Evolutionary conservation across 805 yeast genomes (phyloP), one percentile per base, ranked within the genome.

Genomic region (Zygotorulaspora danielsina): DNA sequence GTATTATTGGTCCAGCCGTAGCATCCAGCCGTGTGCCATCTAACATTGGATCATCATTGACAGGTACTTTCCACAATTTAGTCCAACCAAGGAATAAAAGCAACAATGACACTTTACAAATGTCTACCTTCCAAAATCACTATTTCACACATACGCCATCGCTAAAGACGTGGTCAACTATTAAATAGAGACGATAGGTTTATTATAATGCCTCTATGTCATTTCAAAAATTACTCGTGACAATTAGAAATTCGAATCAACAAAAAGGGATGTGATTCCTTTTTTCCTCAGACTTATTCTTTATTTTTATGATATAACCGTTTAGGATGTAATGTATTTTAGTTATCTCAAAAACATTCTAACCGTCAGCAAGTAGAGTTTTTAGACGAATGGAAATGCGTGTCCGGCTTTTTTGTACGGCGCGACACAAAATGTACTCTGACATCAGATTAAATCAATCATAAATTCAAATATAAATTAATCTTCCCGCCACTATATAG

Each of bases 1-100:
- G 90, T 64, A 80, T 93, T 59, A 82, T 80, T 49, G 97, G 93
- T 32, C 98, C 99, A 50, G 96, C 96, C 24, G 82, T 76, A 49
- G 97, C 90, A 19, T 77, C 86, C 33, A 67, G 75, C 39, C 68
- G 73, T 39, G 71, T 79, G 49, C 48, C 54, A 13, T 50, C 59
- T 21, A 53, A 57, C 35, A 47, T 70, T 34, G 64, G 63, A 35
- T 22, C 44, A 6, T 25, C 45, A 9, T 36, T 57, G 29, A 64
- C 71, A 16, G 72, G 73, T 54, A 63, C 66, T 18, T 66, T 71
- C 53, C 57, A 69, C 24, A 96, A 96, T 62, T 65, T 90, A 48
- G 75, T 90, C 73, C 98, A 90, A 70, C 97, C 96, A 66, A 84
- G 87, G 70, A 78, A 79, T 50, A 76, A 74, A 57, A 65, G 70